Base-by-base conservation (phyloP, 441 rosid genomes). In the Brassica balearica region DNA sequence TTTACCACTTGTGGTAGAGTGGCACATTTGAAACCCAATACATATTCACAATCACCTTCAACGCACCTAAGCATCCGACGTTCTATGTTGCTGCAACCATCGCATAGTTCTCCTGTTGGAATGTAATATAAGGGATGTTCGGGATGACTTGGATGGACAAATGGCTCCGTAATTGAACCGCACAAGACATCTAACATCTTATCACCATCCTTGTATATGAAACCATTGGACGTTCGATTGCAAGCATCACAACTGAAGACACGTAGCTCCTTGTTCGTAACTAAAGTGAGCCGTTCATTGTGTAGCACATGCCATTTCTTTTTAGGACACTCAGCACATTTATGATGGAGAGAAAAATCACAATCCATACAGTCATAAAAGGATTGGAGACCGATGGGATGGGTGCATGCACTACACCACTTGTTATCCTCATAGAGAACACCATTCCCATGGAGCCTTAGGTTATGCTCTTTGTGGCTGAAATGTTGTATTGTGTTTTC, bases 171-270 rank as follows among this genome's bases (percentile, higher is more conserved):
- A 38, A 38, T 10, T 38, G 46, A 38, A 38, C 46, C 46, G 12
- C 46, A 38, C 46, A 38, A 38, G 46, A 74, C 32, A 63, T 69
- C 80, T 0, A 56, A 1, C 0, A 0, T 0, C 34, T 8, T 46
- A 7, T 2, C 0, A 4, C 23, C 36, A 6, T 71, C 55, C 10
- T 6, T 0, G 81, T 77, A 77, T 19, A 2, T 27, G 11, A 81
- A 81, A 6, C 84, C 75, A 75, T 20, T 34, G n/a, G 71, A 51
- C 0, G 19, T 17, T 17, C 19, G 19, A 17, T 17, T 17, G 19
- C 77, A 64, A 27, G 53, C 77, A 4, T 0, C 0, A 64, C 77
- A 73, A 0, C 0, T 0, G 19, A 27, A 41, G 20, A 0, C 0
- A 3, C n/a, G 0, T 0, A 0, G 43, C 43, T 36, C 0, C 4